Percentiles rank a stretch among this genome's conserved stretches.
phyloP scores from a whole-genome alignment of 2,329 filamentous ascomycete species.

The Exophiala bonariae region DNA sequence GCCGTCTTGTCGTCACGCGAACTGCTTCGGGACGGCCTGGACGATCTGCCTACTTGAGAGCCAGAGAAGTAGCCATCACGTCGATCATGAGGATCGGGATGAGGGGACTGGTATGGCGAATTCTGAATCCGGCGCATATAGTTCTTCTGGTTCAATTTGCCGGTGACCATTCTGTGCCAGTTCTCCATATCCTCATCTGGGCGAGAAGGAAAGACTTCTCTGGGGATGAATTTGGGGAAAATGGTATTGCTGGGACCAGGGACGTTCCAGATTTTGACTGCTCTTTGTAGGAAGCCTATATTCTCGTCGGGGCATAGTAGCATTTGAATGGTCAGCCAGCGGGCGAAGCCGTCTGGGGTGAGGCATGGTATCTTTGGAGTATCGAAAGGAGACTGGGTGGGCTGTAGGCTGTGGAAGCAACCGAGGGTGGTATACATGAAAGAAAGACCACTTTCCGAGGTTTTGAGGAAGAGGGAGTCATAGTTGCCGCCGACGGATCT shows the following conservation, averaged over 20 bases:
- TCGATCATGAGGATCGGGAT: constrained; percentile 19
- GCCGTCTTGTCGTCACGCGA: constrained; percentile 23
- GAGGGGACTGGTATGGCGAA: constrained; percentile 35
- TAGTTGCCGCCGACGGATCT: constrained; percentile 72
- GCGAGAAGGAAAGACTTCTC: constrained; percentile 68
- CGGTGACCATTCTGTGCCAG: constrained; percentile 81
- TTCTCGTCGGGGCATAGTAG: constrained; percentile 86
- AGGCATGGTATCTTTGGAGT: constrained; percentile 79
- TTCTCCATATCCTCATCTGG: constrained; percentile 77
- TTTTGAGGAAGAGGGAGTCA: constrained; percentile 76
- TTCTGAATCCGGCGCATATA: constrained; percentile 38
- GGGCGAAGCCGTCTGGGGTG: constrained; percentile 79
- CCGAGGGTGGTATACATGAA: constrained; percentile 92
- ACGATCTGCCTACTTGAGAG: constrained; percentile 5
- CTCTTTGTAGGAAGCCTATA: constrained; percentile 77
- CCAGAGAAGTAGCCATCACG: constrained; percentile 27
- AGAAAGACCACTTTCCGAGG: constrained; percentile 72
- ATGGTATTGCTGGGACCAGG: constrained; percentile 66
- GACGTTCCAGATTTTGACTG: constrained; percentile 75
- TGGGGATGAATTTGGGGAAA: constrained; percentile 64
- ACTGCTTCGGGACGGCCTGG: constrained; percentile 15
- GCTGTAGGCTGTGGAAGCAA: constrained; percentile 84
- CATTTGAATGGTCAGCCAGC: constrained; percentile 91
- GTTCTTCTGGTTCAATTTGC: constrained; percentile 66
- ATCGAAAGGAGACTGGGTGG: constrained; percentile 66